Base-by-base conservation (phyloP, 192 early-diverging fungal species). In the Coemansia sp. region DNA sequence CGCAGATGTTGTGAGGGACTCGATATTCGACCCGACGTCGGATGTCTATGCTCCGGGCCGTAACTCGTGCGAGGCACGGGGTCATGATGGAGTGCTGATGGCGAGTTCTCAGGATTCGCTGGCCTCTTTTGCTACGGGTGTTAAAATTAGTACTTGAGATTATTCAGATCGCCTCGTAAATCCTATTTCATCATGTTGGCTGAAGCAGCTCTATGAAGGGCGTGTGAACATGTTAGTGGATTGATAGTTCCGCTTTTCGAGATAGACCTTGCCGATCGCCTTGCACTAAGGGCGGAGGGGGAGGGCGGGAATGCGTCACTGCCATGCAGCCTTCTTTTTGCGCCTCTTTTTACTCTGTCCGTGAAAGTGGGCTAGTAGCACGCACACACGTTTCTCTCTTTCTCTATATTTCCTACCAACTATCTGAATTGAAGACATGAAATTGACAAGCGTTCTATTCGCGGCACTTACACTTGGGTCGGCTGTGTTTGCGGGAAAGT, bases 1-100 rank as follows among this genome's bases (percentile, higher is more conserved):
- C 29, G 70, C 85, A 33, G 91, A 92, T 69, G 75, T 92, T 39
- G 31, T 64, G 19, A 70, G 59, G 0, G 73, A 70, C 6, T 73
- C 72, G 11, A 67, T 78, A 21, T 19, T 83, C 13, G 76, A 83
- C 24, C 51, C 27, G 17, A 31, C 21, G 1, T 53, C 27, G 10
- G 27, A 44, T 27, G 40, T 62, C 19, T 62, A 62, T 42, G 39
- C 39, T 42, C 24, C 21, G 11, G 61, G 40, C 3, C 61, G 61
- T 40, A 62, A 62, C 61, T 62, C 61, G 51, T 27, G 51, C 14
- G 51, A 53, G 50, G 7, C 24, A 31, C 24, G 50, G 27, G n/a
- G 19, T 21, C 46, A 21, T n/a, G 8, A 21, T n/a, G 8, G 2
- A 6, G 27, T 31, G 51, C 5, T 53, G 11, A 16, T 33, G 27